These are phyloP conservation scores for Melanogaster broomeanus DNA, from an alignment of 768 basidiomycete genomes.

Conservation along the genomic window DNA sequence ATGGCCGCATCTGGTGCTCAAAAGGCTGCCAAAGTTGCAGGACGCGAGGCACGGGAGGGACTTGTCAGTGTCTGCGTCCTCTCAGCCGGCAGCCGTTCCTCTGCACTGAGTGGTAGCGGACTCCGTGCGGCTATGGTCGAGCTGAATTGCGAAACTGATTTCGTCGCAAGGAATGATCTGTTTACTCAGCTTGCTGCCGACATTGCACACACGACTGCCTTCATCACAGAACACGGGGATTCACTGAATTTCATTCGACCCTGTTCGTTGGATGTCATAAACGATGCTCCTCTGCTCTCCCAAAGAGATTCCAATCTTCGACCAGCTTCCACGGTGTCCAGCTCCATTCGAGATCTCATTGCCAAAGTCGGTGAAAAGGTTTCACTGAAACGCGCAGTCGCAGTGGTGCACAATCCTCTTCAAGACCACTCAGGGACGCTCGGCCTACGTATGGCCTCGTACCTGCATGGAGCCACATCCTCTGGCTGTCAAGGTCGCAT, in stretches of 20 bases:
- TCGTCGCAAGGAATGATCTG: conserved; percentile 84
- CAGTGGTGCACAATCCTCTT: conserved; percentile 40
- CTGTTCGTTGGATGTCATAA: conserved; percentile 51
- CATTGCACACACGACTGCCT: conserved; percentile 84
- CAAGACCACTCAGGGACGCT: conserved; percentile 33
- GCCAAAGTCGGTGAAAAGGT: conserved; percentile 83
- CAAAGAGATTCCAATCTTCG: conserved; percentile 29
- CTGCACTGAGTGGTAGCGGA: conserved; percentile 40
- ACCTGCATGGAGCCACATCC: conserved; percentile 58
- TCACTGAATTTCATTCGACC: conserved; percentile 43
- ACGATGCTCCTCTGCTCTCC: conserved; percentile 70
- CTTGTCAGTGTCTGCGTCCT: conserved; percentile 77
- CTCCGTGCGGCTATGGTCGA: conserved; percentile 87
- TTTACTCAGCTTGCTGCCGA: conserved; percentile 77
- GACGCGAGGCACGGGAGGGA: conserved; percentile 76
- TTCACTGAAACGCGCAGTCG: conserved; percentile 58
- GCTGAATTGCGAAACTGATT: conserved; percentile 96
- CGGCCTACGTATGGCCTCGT: conserved; percentile 53
- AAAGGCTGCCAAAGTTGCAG: conserved; percentile 83
- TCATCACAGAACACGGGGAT: conserved; percentile 50
- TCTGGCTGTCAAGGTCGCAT: conserved; percentile 58
- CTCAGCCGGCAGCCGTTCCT: conserved; percentile 54
- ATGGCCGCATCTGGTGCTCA: conserved; percentile 66
- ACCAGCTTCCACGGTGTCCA: conserved; percentile 51
- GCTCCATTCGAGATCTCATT: conserved; percentile 68